A percentile compares a stretch with the other conserved stretches of the same genome.
Conservation (phyloP, 78 protist genomes). For the Cyanophora paradoxa region DNA sequence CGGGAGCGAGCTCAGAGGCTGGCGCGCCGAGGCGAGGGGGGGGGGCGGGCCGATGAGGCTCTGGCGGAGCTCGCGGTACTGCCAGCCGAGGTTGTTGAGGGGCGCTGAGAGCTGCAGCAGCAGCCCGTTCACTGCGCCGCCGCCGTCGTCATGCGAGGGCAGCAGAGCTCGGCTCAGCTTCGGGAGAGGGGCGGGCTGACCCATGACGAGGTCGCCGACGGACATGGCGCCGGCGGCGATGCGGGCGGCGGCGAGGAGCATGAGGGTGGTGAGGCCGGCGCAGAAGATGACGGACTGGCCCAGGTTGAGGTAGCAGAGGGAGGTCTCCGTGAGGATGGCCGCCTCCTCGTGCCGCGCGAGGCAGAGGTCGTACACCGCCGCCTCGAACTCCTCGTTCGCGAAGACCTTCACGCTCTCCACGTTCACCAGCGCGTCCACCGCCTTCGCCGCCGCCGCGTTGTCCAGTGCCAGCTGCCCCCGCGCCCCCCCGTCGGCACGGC, state of each 20-base stretch:
- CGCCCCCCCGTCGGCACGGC: too few relatives aligned
- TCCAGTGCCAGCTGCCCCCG: neutral
- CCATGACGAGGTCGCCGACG: constrained; percentile 19
- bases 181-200: constrained; percentile 19
- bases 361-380: neutral
- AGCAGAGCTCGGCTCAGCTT: neutral
- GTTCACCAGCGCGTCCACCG: neutral
- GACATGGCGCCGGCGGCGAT: constrained; percentile 8
- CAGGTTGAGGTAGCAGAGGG: constrained; percentile 10
- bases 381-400: constrained; percentile 7
- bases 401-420: neutral
- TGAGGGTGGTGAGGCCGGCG: constrained; percentile 13
- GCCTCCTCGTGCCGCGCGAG: constrained; percentile 15
- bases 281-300: neutral
- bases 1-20: too few relatives aligned
- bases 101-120: constrained; percentile 17
- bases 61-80: too few relatives aligned
- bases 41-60: too few relatives aligned
- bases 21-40: too few relatives aligned
- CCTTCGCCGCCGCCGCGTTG: neutral
- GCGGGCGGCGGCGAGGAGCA: constrained; percentile 1
- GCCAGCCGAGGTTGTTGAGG: constrained; percentile 24
- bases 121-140: neutral
- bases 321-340: neutral
- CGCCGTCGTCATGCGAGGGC: neutral